Conservation (phyloP, 2,329 filamentous ascomycete genomes). For the Ophiognomonia clavigignenti-juglandacearum region DNA sequence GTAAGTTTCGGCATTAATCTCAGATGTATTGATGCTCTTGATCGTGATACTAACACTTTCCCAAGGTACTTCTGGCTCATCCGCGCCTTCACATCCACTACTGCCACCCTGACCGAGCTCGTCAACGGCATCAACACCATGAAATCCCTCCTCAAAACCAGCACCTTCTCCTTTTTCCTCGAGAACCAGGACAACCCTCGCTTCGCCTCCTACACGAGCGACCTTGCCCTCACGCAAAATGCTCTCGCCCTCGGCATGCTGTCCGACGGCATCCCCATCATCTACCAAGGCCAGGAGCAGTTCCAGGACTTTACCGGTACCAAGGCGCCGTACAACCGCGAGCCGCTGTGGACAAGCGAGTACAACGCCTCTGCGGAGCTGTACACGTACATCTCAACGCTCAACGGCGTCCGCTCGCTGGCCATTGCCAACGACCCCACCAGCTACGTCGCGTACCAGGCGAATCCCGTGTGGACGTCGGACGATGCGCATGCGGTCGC, state of each 20-base stretch:
- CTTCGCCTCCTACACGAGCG: slow-evolving; percentile 38
- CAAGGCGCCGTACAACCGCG: slow-evolving; percentile 43
- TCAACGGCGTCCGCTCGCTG: too few relatives aligned
- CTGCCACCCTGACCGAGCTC: slow-evolving; percentile 25
- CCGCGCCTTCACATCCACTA: slow-evolving; percentile 21
- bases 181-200: slow-evolving; percentile 46
- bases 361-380: slow-evolving; percentile 36
- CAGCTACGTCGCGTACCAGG: too few relatives aligned
- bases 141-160: slow-evolving; percentile 30
- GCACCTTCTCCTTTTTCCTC: slow-evolving; percentile 36
- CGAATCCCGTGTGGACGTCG: slow-evolving; percentile 36
- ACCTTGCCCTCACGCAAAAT: slow-evolving; percentile 46
- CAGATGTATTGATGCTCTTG: too few relatives aligned
- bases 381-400: too few relatives aligned
- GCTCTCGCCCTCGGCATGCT: slow-evolving; percentile 49
- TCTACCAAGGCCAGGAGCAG: slow-evolving; percentile 52
- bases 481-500: slow-evolving; percentile 46
- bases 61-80: slow-evolving; percentile 32
- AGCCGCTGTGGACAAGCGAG: slow-evolving; percentile 41
- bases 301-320: slow-evolving; percentile 33
- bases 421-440: too few relatives aligned
- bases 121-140: slow-evolving; percentile 18
- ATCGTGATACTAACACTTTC: too few relatives aligned
- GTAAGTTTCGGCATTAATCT: too few relatives aligned
- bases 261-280: slow-evolving; percentile 50